These are phyloP conservation scores for Penicillium sp. DNA, from an alignment of 2,329 filamentous ascomycete species.

Conservation along the genomic window DNA sequence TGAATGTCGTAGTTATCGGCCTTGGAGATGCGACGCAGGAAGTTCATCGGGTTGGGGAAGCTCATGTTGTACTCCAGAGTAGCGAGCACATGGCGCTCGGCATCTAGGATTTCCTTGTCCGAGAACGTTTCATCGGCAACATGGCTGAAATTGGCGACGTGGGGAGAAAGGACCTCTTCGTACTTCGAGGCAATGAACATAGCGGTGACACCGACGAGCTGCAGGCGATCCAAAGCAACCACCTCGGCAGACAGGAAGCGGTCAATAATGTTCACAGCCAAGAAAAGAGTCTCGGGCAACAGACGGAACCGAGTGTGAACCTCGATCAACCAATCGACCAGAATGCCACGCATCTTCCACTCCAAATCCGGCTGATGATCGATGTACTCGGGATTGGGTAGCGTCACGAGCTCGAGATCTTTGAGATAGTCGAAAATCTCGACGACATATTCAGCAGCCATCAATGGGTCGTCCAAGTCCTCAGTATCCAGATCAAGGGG, in stretches of 20 bases:
- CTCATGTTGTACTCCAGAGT: conserved; percentile 96
- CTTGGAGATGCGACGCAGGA: conserved; percentile 96
- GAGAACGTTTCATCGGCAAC: conserved; percentile 96
- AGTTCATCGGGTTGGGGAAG: conserved; percentile 99
- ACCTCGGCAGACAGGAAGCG: conserved; percentile 95
- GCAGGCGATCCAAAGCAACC: conserved; percentile 92
- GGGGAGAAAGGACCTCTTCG: conserved; percentile 94
- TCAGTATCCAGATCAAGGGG: conserved; percentile 74
- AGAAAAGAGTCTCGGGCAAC: conserved; percentile 92
- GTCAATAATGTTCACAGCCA: conserved; percentile 97
- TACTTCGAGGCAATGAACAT: conserved; percentile 99
- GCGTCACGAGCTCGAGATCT: conserved; percentile 77
- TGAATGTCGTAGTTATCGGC: conserved; percentile 99
- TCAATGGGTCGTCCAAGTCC: conserved; percentile 89
- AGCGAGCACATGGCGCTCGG: conserved; percentile 91
- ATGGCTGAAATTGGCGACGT: conserved; percentile 95
- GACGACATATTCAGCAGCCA: conserved; percentile 96
- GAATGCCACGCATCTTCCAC: conserved; percentile 97
- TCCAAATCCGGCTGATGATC: conserved; percentile 90
- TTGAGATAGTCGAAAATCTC: conserved; percentile 97
- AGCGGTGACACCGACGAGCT: conserved; percentile 94
- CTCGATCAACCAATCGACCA: conserved; percentile 97
- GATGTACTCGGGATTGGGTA: conserved; percentile 95
- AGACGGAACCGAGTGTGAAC: conserved; percentile 97
- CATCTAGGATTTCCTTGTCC: conserved; percentile 91